Conservation (phyloP, 2,329 filamentous ascomycete species). For the Talaromyces sp. region DNA sequence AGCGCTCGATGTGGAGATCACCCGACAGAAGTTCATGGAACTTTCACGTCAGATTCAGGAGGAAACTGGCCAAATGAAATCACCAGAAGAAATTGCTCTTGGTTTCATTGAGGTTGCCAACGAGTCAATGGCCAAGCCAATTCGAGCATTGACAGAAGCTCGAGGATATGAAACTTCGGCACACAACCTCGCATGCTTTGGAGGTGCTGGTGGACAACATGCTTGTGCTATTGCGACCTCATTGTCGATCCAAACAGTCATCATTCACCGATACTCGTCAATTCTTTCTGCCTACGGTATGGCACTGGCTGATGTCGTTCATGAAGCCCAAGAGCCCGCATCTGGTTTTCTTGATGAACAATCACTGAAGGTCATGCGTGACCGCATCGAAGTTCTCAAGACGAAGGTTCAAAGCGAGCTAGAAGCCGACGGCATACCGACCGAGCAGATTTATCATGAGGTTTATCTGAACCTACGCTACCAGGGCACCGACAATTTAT, state of each 20-base stretch:
- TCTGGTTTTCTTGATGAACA: constrained; percentile 23
- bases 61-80: constrained; percentile 24
- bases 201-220: constrained; percentile 38
- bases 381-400: constrained; percentile 31
- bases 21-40: constrained; percentile 39
- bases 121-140: constrained; percentile 24
- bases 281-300: constrained; percentile 47
- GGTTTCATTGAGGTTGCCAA: constrained; percentile 26
- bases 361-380: constrained; percentile 21
- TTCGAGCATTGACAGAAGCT: constrained; percentile 25
- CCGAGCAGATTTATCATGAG: constrained; percentile 32
- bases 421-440: constrained; percentile 36
- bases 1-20: constrained; percentile 43
- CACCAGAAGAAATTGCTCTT: constrained; percentile 24
- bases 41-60: constrained; percentile 44
- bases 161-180: constrained; percentile 25
- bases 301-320: constrained; percentile 40
- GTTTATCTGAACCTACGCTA: constrained; percentile 43
- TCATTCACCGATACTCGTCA: constrained; percentile 43
- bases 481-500: constrained; percentile 43
- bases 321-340: constrained; percentile 36
- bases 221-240: constrained; percentile 42
- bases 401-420: constrained; percentile 30
- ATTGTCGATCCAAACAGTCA: constrained; percentile 39
- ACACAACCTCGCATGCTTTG: constrained; percentile 31